A percentile compares a stretch with the other conserved stretches of the same genome.
Conservation (phyloP, 179 eudicot species). For the Actinidia chinensis region DNA sequence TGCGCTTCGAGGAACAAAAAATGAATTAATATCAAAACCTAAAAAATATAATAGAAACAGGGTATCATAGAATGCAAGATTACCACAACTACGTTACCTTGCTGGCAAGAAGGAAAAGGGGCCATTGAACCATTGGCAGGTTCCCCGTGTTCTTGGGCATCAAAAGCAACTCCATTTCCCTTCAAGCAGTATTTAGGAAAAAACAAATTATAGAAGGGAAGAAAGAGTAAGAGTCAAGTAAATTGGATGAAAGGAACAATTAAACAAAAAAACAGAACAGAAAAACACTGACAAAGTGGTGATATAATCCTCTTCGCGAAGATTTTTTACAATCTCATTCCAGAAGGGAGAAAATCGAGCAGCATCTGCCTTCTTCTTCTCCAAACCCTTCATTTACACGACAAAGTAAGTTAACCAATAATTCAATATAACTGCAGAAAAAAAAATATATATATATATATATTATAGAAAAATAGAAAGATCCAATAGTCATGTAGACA, state of each 20-base stretch:
- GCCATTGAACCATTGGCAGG: constrained; percentile 96
- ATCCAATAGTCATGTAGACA: background rate
- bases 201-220: background rate
- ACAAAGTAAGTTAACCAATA: constrained; percentile 13
- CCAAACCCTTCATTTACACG: constrained; percentile 49
- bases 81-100: constrained; percentile 45
- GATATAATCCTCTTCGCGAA: constrained; percentile 92
- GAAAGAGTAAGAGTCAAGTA: constrained; percentile 18
- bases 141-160: constrained; percentile 86
- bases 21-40: background rate
- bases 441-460: background rate
- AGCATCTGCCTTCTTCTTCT: constrained; percentile 76
- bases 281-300: constrained; percentile 55
- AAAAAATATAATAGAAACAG: background rate
- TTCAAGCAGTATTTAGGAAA: constrained; percentile 19
- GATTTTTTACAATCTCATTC: constrained; percentile 88
- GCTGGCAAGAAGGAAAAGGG: constrained; percentile 97
- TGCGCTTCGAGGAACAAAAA: background rate
- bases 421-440: background rate
- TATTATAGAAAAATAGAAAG: background rate
- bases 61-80: background rate
- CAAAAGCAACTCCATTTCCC: constrained; percentile 92
- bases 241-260: background rate
- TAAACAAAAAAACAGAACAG: constrained; percentile 9
- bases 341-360: constrained; percentile 91